Evolutionary conservation across 106 monocot genomes (phyloP), one percentile per base, ranked within the genome.

Genomic region (Allium sativum): DNA sequence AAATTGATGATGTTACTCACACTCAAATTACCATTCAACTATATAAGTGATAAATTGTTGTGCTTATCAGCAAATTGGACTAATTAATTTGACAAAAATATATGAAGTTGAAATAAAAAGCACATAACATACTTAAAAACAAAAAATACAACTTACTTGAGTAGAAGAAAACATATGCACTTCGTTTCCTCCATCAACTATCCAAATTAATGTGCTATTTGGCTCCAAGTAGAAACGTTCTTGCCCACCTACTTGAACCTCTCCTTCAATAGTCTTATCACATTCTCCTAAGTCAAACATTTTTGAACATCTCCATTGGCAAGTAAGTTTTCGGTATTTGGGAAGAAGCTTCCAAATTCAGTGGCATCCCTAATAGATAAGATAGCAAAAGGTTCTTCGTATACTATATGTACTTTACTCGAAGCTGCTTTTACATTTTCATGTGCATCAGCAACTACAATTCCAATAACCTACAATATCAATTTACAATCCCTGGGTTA

Each of bases 151-250:
- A 72, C 72, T 43, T 83, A 89, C 93, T 69, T 95, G 94, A 70
- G 94, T 95, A 31, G 90, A 90, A 9, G 90, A 86, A 62, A 95
- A 67, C 94, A 95, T 81, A 72, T 95, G 94, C 65, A 95, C 79
- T 79, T 95, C 94, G 77, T 90, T 86, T 69, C 94, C 94, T 56
- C 83, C 77, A 82, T 95, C 94, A 45, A 90, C 81, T 59, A 90
- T 76, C 94, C 94, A 95, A 65, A 95, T 60, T 43, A 95, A 48
- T 71, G 67, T 81, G 71, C 84, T 45, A 57, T 95, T 68, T 40
- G 94, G 83, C 62, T 95, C 94, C 81, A 95, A 77, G 54, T 95
- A 95, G 41, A 95, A 95, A 70, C 90, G 94, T 62, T 95, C 94
- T 57, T 95, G 94, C 50, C 94, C 94, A 68, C 86, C 94, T 55